Conservation (phyloP, 805 yeast species). For the Saturnispora hagleri region DNA sequence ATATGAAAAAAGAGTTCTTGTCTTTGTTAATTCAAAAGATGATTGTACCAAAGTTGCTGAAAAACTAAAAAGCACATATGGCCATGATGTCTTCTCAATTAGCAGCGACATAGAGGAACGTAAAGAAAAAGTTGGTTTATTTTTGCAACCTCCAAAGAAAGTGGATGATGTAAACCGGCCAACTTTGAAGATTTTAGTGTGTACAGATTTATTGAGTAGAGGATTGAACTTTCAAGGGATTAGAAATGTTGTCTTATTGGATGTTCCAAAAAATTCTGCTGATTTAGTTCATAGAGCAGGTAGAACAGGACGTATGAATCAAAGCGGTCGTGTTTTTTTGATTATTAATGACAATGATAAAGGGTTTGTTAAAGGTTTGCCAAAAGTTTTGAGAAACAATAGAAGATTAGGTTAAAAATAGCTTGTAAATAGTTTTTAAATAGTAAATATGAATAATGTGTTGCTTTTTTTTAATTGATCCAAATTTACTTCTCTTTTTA, state of each 20-base stretch:
- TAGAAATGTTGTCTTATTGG: constrained; percentile 73
- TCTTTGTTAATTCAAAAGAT: constrained; percentile 72
- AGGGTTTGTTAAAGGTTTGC: constrained; percentile 76
- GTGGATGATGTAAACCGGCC: constrained; percentile 28
- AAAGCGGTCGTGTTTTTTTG: constrained; percentile 78
- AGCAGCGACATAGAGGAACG: constrained; percentile 64
- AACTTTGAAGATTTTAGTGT: constrained; percentile 58
- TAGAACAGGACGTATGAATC: constrained; percentile 88
- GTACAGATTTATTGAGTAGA: constrained; percentile 84
- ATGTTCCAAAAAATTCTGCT: constrained; percentile 74
- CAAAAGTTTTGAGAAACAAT: constrained; percentile 52
- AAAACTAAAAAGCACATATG: constrained; percentile 38
- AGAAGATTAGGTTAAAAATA: constrained; percentile 26
- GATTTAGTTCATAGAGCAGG: constrained; percentile 90
- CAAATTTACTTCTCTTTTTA: neutral
- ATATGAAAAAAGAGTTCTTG: constrained; percentile 65
- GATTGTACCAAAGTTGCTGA: constrained; percentile 52
- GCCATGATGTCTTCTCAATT: constrained; percentile 54
- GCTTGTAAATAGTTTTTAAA: constrained; percentile 2
- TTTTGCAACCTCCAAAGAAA: constrained; percentile 50
- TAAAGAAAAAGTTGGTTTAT: constrained; percentile 44
- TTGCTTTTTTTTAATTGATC: neutral
- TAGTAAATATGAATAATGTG: neutral
- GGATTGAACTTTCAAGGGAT: constrained; percentile 82
- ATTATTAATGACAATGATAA: constrained; percentile 60